phyloP scores from a whole-genome alignment of 768 basidiomycete genomes.

The Tulasnella sp. region DNA sequence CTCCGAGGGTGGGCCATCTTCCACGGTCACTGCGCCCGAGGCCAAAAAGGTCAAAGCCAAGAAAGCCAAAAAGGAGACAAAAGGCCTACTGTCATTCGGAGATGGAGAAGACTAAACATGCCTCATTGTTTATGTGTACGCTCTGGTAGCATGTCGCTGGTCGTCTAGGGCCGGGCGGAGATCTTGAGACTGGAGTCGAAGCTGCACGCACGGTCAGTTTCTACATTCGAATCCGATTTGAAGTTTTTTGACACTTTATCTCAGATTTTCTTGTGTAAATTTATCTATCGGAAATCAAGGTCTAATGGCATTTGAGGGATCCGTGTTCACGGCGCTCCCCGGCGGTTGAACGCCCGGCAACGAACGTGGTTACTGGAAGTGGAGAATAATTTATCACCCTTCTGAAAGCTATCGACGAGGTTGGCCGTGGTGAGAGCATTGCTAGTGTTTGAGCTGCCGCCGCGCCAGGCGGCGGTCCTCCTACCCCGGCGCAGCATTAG shows the following conservation, averaged over 20 bases:
- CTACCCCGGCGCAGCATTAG: no score
- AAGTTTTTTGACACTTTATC: neutral
- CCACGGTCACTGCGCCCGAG: neutral
- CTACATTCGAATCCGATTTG: neutral
- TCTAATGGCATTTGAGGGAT: neutral
- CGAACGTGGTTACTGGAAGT: no score
- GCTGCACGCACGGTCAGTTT: neutral
- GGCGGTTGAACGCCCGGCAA: no score
- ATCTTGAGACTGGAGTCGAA: neutral
- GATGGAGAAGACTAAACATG: conserved; percentile 32
- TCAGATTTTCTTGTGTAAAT: neutral
- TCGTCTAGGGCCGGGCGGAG: neutral
- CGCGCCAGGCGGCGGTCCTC: no score
- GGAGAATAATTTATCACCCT: no score
- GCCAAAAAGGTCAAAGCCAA: conserved; percentile 33
- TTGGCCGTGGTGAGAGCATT: no score
- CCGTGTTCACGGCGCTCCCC: no score
- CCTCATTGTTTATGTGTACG: neutral
- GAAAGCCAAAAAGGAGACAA: conserved; percentile 37
- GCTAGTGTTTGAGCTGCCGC: no score
- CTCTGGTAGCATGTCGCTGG: neutral
- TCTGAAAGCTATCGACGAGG: no score
- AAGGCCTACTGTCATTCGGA: conserved; percentile 40
- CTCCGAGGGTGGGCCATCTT: no score
- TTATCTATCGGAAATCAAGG: neutral